These are phyloP conservation scores for Boletus sensibilis DNA, from an alignment of 768 basidiomycete genomes.

Conservation along the genomic window DNA sequence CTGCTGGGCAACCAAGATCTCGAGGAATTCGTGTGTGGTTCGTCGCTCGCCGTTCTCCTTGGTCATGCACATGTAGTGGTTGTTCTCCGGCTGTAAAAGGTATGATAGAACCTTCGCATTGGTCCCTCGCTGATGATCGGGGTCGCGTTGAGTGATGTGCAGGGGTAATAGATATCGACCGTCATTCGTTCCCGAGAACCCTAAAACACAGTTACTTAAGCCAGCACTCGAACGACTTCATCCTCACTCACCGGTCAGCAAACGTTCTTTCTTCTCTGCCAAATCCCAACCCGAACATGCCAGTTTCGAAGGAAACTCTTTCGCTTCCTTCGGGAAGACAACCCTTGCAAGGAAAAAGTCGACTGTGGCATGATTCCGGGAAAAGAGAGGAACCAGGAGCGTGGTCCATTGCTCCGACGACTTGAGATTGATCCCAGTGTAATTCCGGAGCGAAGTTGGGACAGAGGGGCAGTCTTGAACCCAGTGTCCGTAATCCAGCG, in stretches of 20 bases:
- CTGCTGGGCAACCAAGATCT: constrained; percentile 32
- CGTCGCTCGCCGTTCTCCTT: constrained; percentile 9
- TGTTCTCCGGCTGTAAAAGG: constrained; percentile 37
- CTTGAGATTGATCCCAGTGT: constrained; percentile 43
- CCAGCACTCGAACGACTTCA: too few relatives aligned
- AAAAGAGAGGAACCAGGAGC: constrained; percentile 36
- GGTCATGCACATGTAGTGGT: constrained; percentile 28
- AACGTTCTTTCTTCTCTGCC: constrained; percentile 34
- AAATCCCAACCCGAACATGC: constrained; percentile 54
- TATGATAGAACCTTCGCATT: constrained; percentile 41
- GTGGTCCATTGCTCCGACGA: constrained; percentile 34
- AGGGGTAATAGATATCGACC: constrained; percentile 30
- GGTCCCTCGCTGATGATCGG: constrained; percentile 15
- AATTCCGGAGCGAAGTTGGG: constrained; percentile 30
- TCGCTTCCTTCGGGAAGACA: constrained; percentile 52
- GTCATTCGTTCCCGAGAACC: constrained; percentile 58
- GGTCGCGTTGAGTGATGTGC: constrained; percentile 29
- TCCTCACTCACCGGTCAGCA: constrained; percentile 11
- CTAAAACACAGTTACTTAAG: background rate
- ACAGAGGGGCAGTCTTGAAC: constrained; percentile 20
- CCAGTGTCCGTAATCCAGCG: constrained; percentile 43
- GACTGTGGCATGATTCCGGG: constrained; percentile 37
- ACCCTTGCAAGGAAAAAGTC: constrained; percentile 47
- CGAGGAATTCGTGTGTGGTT: constrained; percentile 27
- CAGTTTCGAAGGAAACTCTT: constrained; percentile 48